Base-by-base conservation (phyloP, 768 basidiomycete species). In the Candolleomyces eurysporus region DNA sequence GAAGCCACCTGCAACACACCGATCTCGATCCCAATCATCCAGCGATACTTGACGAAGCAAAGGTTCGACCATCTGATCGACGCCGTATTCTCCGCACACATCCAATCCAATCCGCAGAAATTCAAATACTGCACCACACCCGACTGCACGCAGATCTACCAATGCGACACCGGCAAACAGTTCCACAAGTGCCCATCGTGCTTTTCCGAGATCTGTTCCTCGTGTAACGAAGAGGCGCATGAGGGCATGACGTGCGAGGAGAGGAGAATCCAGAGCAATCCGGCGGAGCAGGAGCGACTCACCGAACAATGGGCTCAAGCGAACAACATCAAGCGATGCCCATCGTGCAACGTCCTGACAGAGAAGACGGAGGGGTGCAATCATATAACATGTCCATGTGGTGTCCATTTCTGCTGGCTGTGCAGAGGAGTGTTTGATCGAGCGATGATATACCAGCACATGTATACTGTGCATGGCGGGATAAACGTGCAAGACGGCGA, bases 351-450 rank as follows among this genome's bases (percentile, higher is more conserved):
- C 57, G 79, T 82, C 3, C 77, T 82, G 9, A 91, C 93, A 63
- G 89, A 92, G 72, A 84, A 87, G 43, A 76, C 74, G 30, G 87
- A 85, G 63, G 91, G 91, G 0, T 93, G 91, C 72, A 89, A 93
- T 73, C 91, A 93, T 70, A 86, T 93, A 80, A 86, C 83, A 17
- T 93, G 91, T 71, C 79, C 80, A 36, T 93, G 91, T 69, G 81
- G 84, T 65, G 85, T 88, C 0, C 91, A 93, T 68, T 88, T 86
- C 1, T 93, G 91, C 62, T 93, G 91, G 92, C 84, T 84, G 21
- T 93, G 91, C 70, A 66, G 89, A 70, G 72, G 81, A 8, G 36
- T 72, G 89, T 87, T 48, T 92, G 91, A 72, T 79, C 83, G 32
- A 85, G 87, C 2, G 75, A 85, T 14, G 87, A 88, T 92, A 17